Conservation (phyloP, 2,329 filamentous ascomycete species). For the Orbilia brochopaga region DNA sequence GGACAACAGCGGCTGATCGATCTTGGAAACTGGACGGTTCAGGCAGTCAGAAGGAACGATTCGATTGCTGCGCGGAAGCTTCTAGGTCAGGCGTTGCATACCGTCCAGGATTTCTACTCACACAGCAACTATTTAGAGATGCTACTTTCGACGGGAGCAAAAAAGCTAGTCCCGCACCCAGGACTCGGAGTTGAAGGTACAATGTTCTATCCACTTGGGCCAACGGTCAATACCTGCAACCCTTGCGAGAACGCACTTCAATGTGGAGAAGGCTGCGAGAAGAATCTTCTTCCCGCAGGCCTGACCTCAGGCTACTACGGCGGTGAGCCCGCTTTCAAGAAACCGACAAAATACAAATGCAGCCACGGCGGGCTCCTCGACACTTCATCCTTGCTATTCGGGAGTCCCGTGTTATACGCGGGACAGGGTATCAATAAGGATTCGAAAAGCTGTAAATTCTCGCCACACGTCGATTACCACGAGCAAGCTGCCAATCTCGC, state of each 20-base stretch:
- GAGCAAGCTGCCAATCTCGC: conserved; percentile 4
- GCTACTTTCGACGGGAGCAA: neutral
- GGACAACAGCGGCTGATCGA: conserved; percentile 30
- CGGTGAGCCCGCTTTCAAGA: conserved; percentile 22
- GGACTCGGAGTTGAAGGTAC: conserved; percentile 28
- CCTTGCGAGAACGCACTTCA: conserved; percentile 5
- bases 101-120: conserved; percentile 40
- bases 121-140: conserved; percentile 46
- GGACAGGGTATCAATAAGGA: conserved; percentile 49
- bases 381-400: conserved; percentile 1
- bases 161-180: conserved; percentile 15
- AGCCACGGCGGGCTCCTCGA: conserved; percentile 38
- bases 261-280: conserved; percentile 1
- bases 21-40: conserved; percentile 14
- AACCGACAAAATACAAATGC: conserved; percentile 21
- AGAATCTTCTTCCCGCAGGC: conserved; percentile 8
- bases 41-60: conserved; percentile 9
- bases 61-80: conserved; percentile 18
- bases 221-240: conserved; percentile 13
- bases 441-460: conserved; percentile 16
- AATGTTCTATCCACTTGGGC: conserved; percentile 27
- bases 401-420: neutral
- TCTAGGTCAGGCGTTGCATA: conserved; percentile 42
- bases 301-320: conserved; percentile 40
- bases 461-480: conserved; percentile 23